Evolutionary conservation across 169 alveolate genomes (phyloP).

Genomic region (Plasmodium vivax): DNA sequence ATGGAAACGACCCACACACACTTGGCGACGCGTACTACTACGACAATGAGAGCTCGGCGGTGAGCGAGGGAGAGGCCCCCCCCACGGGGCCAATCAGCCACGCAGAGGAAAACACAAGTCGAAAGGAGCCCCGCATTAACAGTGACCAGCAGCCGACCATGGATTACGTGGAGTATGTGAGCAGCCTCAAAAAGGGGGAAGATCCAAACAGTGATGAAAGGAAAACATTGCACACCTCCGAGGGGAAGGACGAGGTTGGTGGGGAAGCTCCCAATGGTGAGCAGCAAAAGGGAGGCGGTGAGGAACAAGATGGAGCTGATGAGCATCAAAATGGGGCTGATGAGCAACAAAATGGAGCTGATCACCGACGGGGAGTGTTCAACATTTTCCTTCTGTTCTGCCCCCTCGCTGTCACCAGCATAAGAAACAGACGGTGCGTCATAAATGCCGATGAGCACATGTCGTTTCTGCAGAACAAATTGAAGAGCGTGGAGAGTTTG

Average conservation of each 20-base stretch:
- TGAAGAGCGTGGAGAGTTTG: not conserved
- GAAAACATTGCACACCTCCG: not conserved
- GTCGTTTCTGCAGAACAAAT: constrained; percentile 20
- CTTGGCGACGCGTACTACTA: not conserved
- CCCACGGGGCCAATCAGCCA: not conserved
- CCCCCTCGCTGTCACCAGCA: constrained; percentile 64
- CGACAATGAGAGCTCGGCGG: not conserved
- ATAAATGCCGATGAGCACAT: constrained; percentile 74
- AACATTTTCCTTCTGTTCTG: constrained; percentile 30
- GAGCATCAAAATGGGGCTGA: not conserved
- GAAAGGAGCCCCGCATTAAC: not conserved
- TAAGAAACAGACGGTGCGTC: constrained; percentile 30
- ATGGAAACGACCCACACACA: not conserved
- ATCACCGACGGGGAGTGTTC: not conserved
- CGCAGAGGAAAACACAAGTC: not conserved
- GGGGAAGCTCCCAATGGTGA: not conserved
- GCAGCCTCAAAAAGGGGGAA: not conserved
- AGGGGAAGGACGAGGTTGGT: not conserved
- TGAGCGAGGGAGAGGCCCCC: not conserved
- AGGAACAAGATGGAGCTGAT: too few relatives aligned
- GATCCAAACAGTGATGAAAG: not conserved
- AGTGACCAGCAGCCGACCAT: not conserved
- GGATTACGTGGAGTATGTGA: constrained; percentile 27
- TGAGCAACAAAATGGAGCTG: not conserved
- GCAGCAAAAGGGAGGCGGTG: not conserved